A percentile compares a stretch with the other conserved stretches of the same genome.
Evolutionary conservation across 2,329 filamentous ascomycete genomes (phyloP).

Genomic region (Penicillium paneum): DNA sequence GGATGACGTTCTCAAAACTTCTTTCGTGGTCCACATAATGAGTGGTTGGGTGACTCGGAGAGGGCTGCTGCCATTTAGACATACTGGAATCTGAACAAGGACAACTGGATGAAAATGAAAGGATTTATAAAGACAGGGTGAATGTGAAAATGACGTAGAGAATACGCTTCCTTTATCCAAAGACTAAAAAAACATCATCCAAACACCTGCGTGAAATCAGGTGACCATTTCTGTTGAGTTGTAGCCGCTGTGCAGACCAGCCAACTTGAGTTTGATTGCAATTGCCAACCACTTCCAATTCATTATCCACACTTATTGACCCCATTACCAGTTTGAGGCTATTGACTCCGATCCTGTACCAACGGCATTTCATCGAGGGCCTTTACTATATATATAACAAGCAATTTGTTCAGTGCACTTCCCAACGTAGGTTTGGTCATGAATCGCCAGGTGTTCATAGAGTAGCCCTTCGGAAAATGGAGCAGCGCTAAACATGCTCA

Average conservation of each 20-base stretch:
- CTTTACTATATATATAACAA: neutral
- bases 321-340: neutral
- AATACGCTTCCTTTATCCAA: neutral
- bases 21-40: neutral
- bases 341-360: neutral
- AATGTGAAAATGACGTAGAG: neutral
- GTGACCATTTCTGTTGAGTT: neutral
- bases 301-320: neutral
- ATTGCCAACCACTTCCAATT: neutral
- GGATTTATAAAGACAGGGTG: neutral
- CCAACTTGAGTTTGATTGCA: neutral
- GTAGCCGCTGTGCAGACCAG: neutral
- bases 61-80: neutral
- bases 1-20: neutral
- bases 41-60: neutral
- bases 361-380: neutral
- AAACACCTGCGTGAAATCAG: neutral
- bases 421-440: neutral
- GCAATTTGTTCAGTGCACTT: neutral
- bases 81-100: neutral
- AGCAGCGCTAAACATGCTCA: slow-evolving; percentile 1
- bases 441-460: too few species aligned
- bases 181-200: neutral
- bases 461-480: neutral
- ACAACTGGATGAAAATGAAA: neutral